Evolutionary conservation across 306 rosid genomes (phyloP), one percentile per base, ranked within the genome.

Genomic region (Adenanthera pavonina): DNA sequence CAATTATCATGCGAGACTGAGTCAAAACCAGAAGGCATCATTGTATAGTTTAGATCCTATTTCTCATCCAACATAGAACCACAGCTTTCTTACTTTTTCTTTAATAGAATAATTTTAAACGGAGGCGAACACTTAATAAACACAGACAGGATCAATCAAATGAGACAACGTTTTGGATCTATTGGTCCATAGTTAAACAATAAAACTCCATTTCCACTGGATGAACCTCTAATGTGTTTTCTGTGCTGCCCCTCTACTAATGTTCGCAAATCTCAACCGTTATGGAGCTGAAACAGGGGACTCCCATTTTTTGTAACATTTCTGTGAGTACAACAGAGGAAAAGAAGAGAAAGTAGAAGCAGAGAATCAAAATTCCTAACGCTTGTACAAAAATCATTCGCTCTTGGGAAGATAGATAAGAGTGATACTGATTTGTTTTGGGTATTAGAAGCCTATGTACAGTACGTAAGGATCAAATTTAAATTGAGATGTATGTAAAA

Each of bases 1-100:
- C 59, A 49, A 25, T 11, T 12, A 75, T 81, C 66, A 76, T 47
- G 74, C 51, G 70, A 25, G 56, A 46, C 19, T 11, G 54, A 69
- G 14, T 57, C 65, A 56, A 69, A 49, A 56, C 56, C 69, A 56
- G 71, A 57, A 16, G 68, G 46, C 20, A 68, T 2, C 46, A 10
- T 57, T n/a, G 33, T 44, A n/a, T 69, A 69, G 33, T 66, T 30
- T 17, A 56, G 41, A 70, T 34, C 66, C 38, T 30, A 30, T n/a
- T 62, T 73, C 74, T 62, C 79, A 72, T 60, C 78, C 57, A 43
- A 65, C 41, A 65, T 66, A 51, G 16, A 35, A 40, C 36, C 59
- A 30, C 19, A 15, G 3, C 59, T 62, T 10, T 62, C 3, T 20
- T 16, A 14, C 5, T 14, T 44, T 19, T 13, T 41, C 2, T 57